A percentile compares a stretch with the other conserved stretches of the same genome.
These are phyloP conservation scores for Fistulinella prunicolor DNA, from an alignment of 768 basidiomycete genomes.

Conservation along the genomic window DNA sequence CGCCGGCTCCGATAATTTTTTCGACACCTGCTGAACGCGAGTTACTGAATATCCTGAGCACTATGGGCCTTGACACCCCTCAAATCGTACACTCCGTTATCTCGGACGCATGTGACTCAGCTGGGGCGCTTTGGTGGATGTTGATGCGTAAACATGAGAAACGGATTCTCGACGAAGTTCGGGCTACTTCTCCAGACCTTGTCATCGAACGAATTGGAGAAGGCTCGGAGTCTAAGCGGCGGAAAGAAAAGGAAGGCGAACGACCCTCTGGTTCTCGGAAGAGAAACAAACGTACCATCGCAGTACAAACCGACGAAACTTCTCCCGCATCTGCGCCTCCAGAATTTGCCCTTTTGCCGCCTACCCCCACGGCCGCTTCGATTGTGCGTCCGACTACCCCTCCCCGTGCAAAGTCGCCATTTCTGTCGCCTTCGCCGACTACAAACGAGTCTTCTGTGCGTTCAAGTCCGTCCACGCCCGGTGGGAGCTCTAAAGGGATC, in stretches of 20 bases:
- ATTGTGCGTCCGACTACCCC: slow-evolving; percentile 47
- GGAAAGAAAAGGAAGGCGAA: slow-evolving; percentile 29
- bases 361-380: slow-evolving; percentile 61
- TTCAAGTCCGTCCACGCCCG: slow-evolving; percentile 71
- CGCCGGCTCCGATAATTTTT: slow-evolving; percentile 80
- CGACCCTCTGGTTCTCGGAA: slow-evolving; percentile 20
- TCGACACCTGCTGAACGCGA: slow-evolving; percentile 79
- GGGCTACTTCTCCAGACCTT: slow-evolving; percentile 15
- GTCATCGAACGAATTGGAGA: slow-evolving; percentile 16
- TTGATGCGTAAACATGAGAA: slow-evolving; percentile 77
- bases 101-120: slow-evolving; percentile 87
- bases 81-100: slow-evolving; percentile 95
- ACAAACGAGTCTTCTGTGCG: slow-evolving; percentile 47
- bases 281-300: slow-evolving; percentile 26
- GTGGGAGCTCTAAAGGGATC: slow-evolving; percentile 50
- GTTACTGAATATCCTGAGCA: slow-evolving; percentile 69
- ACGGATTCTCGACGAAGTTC: slow-evolving; percentile 42
- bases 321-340: slow-evolving; percentile 41
- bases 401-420: slow-evolving; percentile 47
- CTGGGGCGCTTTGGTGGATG: slow-evolving; percentile 97
- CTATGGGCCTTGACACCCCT: slow-evolving; percentile 86
- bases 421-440: slow-evolving; percentile 55
- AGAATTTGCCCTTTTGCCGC: slow-evolving; percentile 69
- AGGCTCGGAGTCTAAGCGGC: slow-evolving; percentile 27
- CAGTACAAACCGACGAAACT: slow-evolving; percentile 47